Conservation (phyloP, 805 yeast species). For the Wickerhamomyces tratensis region DNA sequence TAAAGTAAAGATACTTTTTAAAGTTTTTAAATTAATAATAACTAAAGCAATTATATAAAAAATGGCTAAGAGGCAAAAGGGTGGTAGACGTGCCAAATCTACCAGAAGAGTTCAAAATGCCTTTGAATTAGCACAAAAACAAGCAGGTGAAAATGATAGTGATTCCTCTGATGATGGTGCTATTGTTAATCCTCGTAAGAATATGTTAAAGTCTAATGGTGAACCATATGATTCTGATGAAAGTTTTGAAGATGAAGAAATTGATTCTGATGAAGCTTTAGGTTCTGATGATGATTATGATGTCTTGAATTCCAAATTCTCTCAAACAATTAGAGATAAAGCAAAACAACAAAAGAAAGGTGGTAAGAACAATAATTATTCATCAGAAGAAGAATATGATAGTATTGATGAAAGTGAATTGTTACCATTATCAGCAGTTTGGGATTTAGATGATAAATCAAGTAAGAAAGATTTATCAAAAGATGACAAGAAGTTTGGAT, state of each 20-base stretch:
- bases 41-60: background rate
- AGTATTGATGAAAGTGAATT: constrained; percentile 72
- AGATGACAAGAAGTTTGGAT: constrained; percentile 11
- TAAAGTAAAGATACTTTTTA: background rate
- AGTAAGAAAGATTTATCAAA: constrained; percentile 18
- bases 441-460: constrained; percentile 66
- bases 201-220: constrained; percentile 15
- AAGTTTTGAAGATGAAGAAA: constrained; percentile 50
- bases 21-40: background rate
- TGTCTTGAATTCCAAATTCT: constrained; percentile 51
- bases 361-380: constrained; percentile 25
- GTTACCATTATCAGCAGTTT: constrained; percentile 73
- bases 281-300: constrained; percentile 75
- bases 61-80: background rate
- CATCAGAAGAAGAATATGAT: constrained; percentile 53
- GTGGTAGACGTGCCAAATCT: constrained; percentile 11
- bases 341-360: constrained; percentile 26
- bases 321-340: constrained; percentile 59
- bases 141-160: constrained; percentile 22
- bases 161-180: constrained; percentile 25
- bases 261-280: constrained; percentile 82
- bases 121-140: constrained; percentile 37
- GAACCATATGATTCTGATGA: constrained; percentile 19
- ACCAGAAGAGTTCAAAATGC: constrained; percentile 37
- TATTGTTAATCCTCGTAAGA: constrained; percentile 26